Evolutionary conservation across 73 alveolate species (phyloP).

Genomic region (Uronychia setigera): DNA sequence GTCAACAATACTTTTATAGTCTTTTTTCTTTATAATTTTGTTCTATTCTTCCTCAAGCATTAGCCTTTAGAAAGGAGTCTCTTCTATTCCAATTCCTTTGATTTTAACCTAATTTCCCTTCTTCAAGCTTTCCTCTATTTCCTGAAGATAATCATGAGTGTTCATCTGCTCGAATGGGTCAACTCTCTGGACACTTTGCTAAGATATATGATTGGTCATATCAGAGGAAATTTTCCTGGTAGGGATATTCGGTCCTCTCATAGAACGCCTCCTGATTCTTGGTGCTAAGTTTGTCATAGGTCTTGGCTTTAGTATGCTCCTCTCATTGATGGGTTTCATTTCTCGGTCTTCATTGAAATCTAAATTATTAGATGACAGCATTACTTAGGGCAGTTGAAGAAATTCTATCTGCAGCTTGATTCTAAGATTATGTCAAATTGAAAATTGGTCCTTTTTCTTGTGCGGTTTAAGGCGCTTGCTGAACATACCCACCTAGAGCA

Average conservation of each 20-base stretch:
- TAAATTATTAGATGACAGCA: too few relatives aligned
- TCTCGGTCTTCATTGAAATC: too few relatives aligned
- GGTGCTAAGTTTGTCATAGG: neutral
- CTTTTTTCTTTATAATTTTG: neutral
- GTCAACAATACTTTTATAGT: neutral
- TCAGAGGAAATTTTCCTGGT: too few relatives aligned
- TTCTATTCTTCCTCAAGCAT: neutral
- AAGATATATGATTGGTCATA: too few relatives aligned
- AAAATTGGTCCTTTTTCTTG: too few relatives aligned
- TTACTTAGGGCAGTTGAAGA: too few relatives aligned
- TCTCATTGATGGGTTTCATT: too few relatives aligned
- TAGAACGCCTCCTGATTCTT: neutral
- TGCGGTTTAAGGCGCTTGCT: too few relatives aligned
- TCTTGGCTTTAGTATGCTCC: too few relatives aligned
- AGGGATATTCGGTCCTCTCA: too few relatives aligned
- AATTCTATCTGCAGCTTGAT: too few relatives aligned
- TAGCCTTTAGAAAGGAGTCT: neutral
- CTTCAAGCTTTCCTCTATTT: neutral
- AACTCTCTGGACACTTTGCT: neutral
- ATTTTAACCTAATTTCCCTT: neutral
- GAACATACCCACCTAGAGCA: neutral
- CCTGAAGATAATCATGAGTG: neutral
- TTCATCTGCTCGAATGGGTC: neutral
- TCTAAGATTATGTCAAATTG: too few relatives aligned
- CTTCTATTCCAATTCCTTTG: neutral